Evolutionary conservation across 192 early-diverging fungal genomes (phyloP), one percentile per base, ranked within the genome.

Genomic region (Coemansia interrupta): DNA sequence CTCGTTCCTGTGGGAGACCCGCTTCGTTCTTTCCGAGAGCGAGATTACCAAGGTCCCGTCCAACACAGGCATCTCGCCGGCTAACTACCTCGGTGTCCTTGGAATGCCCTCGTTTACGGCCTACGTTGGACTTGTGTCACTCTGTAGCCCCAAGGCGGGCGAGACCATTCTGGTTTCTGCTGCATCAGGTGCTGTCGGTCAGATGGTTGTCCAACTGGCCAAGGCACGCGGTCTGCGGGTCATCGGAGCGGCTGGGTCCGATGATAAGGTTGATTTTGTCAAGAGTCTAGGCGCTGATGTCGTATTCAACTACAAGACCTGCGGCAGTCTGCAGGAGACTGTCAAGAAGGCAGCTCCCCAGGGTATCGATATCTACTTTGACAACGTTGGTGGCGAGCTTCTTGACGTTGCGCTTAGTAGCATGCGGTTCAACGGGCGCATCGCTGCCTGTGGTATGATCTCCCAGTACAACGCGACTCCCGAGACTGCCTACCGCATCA

Each of bases 291-390:
- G 87, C 9, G 89, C 88, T 41, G 91, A 96, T 70, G 90, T 72
- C 2, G 94, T 82, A 9, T 90, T 96, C 82, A 96, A 96, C 82
- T 96, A 96, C 88, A 96, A 93, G 75, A 93, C 83, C 6, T 80
- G 70, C 9, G 78, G 73, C n/a, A 57, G 61, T 32, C 45, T 71
- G 14, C 45, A 66, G 2, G 66, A 56, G 0, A 82, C 80, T 17
- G 81, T 96, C 17, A 74, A 58, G 24, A 66, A 86, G 67, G 63
- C 80, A 2, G 85, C 84, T 26, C 92, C 93, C 28, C 68, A 88
- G 7, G 92, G 93, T 42, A 83, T 95, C 51, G 93, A 95, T 60
- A 85, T 94, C 24, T 93, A 93, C 66, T 93, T 86, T 71, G 91
- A 94, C 55, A 85, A 90, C 45, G 89, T 93, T 23, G 89, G 87